Evolutionary conservation across 1,284 basidiomycete species (phyloP).

Genomic region (Ustilago xerochloae): DNA sequence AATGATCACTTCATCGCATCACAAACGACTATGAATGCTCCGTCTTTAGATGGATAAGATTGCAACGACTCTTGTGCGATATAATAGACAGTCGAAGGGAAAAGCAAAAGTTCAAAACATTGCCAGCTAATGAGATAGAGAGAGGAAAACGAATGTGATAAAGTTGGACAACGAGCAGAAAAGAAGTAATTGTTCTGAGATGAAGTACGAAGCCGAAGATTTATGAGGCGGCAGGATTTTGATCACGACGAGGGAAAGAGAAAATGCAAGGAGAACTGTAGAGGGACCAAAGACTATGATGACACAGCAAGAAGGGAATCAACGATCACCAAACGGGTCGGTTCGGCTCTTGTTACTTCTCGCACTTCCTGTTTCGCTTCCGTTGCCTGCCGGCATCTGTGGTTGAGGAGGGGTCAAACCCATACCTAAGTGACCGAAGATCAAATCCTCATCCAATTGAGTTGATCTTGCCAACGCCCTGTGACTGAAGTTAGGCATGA

Average conservation of each 20-base stretch:
- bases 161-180: background rate
- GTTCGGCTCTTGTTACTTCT: slow-evolving; percentile 39
- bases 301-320: background rate
- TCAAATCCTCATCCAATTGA: slow-evolving; percentile 47
- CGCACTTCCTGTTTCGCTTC: slow-evolving; percentile 35
- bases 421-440: slow-evolving; percentile 50
- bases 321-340: slow-evolving; percentile 47
- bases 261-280: background rate
- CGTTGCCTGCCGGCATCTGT: slow-evolving; percentile 32
- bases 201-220: background rate
- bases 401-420: slow-evolving; percentile 28
- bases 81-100: too few relatives aligned
- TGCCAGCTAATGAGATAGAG: too few relatives aligned
- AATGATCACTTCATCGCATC: too few relatives aligned
- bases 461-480: slow-evolving; percentile 43
- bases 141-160: slow-evolving; percentile 4
- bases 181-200: slow-evolving; percentile 16
- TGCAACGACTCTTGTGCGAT: too few relatives aligned
- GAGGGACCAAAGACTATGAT: background rate
- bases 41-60: too few relatives aligned
- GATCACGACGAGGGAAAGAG: background rate
- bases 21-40: too few relatives aligned
- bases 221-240: background rate
- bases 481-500: slow-evolving; percentile 48
- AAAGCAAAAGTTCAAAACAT: background rate